Percentiles rank a stretch among this genome's conserved stretches.
phyloP scores from a whole-genome alignment of 1,284 basidiomycete species.

The Rhodofomes roseus region DNA sequence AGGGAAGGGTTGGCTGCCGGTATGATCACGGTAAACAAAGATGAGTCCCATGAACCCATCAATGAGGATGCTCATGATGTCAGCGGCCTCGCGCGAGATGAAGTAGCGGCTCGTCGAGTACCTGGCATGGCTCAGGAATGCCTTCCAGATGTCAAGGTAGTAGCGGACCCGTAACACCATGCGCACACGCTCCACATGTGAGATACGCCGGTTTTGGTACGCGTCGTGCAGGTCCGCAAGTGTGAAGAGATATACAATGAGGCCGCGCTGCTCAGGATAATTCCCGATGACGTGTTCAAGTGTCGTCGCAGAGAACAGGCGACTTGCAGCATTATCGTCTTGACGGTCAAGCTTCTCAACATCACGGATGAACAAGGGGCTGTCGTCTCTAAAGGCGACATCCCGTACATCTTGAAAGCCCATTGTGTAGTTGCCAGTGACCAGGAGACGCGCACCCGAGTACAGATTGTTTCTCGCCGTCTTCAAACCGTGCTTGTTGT shows the following conservation, averaged over 20 bases:
- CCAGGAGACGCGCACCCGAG: slow-evolving; percentile 22
- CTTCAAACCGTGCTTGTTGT: slow-evolving; percentile 31
- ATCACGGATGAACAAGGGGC: slow-evolving; percentile 31
- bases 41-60: slow-evolving; percentile 30
- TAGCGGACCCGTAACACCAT: slow-evolving; percentile 31
- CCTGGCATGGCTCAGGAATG: slow-evolving; percentile 18
- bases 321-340: slow-evolving; percentile 38
- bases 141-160: slow-evolving; percentile 34
- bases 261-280: slow-evolving; percentile 10
- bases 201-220: slow-evolving; percentile 19
- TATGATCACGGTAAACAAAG: slow-evolving; percentile 32
- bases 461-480: slow-evolving; percentile 27
- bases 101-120: slow-evolving; percentile 25
- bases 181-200: slow-evolving; percentile 25
- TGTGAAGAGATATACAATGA: slow-evolving; percentile 22
- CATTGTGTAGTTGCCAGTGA: slow-evolving; percentile 18
- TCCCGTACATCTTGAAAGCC: slow-evolving; percentile 3
- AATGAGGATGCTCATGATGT: slow-evolving; percentile 29
- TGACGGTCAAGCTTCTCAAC: slow-evolving; percentile 35
- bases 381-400: slow-evolving; percentile 1
- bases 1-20: slow-evolving; percentile 17
- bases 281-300: slow-evolving; percentile 11
- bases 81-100: slow-evolving; percentile 30
- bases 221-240: slow-evolving; percentile 24
- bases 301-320: slow-evolving; percentile 21